Evolutionary conservation across 495 filamentous ascomycete genomes (phyloP).

Genomic region (Ascobolus immersus): DNA sequence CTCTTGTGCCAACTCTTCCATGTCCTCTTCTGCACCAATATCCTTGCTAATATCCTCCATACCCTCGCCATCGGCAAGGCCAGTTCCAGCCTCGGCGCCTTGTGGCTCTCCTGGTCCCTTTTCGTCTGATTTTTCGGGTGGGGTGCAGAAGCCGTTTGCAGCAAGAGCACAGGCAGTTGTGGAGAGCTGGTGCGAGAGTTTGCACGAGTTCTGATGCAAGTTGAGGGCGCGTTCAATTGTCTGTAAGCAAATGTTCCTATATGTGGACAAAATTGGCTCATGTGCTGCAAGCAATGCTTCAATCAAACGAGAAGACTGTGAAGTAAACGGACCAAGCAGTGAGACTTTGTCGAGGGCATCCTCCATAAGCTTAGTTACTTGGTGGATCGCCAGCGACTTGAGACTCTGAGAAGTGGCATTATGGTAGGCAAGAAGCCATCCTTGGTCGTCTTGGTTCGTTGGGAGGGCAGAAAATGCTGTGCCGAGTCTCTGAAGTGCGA

Average conservation of each 20-base stretch:
- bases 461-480: conserved; percentile 23
- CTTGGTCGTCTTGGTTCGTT: conserved; percentile 28
- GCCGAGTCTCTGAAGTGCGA: conserved; percentile 46
- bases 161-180: conserved; percentile 51
- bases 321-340: conserved; percentile 22
- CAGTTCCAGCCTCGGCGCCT: conserved; percentile 73
- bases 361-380: conserved; percentile 28
- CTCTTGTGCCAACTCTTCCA: conserved; percentile 75
- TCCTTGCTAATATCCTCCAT: conserved; percentile 96
- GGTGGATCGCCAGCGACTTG: conserved; percentile 30
- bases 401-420: conserved; percentile 29
- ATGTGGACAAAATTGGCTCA: conserved; percentile 51
- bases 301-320: conserved; percentile 21
- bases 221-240: conserved; percentile 26
- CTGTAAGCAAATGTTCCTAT: conserved; percentile 30
- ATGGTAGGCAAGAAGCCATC: conserved; percentile 38
- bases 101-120: conserved; percentile 29
- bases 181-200: conserved; percentile 44
- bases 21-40: conserved; percentile 72
- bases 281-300: conserved; percentile 38
- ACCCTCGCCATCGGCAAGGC: conserved; percentile 84
- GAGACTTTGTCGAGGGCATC: conserved; percentile 26
- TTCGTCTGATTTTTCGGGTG: conserved; percentile 44
- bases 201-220: conserved; percentile 42
- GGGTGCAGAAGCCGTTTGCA: conserved; percentile 71